Conservation (phyloP, 23 red algal genomes). For the Pyropia yezoensis region DNA sequence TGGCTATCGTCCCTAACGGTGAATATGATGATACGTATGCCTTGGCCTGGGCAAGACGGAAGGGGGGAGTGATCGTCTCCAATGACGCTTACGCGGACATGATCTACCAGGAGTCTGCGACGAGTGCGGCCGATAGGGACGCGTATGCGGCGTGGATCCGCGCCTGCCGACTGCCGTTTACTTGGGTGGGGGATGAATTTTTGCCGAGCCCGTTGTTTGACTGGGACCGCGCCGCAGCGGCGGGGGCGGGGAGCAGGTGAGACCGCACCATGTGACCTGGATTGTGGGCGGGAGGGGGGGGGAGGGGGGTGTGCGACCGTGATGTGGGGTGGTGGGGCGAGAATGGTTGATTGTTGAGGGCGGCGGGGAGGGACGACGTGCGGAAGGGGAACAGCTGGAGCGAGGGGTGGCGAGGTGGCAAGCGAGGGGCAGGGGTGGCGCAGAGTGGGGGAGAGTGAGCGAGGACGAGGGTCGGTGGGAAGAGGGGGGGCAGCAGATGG, state of each 20-base stretch:
- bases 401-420: not conserved
- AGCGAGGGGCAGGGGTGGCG: conserved; percentile 1
- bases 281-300: no score
- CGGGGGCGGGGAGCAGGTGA: not conserved
- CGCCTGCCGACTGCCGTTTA: conserved; percentile 52
- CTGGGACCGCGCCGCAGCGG: conserved; percentile 23
- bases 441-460: conserved; percentile 4
- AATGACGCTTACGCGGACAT: conserved; percentile 60
- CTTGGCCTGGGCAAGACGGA: conserved; percentile 26
- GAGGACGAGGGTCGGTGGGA: not conserved
- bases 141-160: conserved; percentile 24
- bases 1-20: conserved; percentile 35
- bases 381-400: not conserved
- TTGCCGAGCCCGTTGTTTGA: conserved; percentile 62
- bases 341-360: no score
- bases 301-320: no score
- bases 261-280: no score
- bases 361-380: no score
- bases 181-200: conserved; percentile 42
- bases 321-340: no score
- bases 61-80: conserved; percentile 38
- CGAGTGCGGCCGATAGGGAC: not conserved
- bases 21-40: conserved; percentile 78
- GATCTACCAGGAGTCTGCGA: conserved; percentile 45
- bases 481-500: not conserved